Evolutionary conservation across 1,139 yeast genomes (phyloP).

Genomic region (Blastobotrys raffinosifermentans): DNA sequence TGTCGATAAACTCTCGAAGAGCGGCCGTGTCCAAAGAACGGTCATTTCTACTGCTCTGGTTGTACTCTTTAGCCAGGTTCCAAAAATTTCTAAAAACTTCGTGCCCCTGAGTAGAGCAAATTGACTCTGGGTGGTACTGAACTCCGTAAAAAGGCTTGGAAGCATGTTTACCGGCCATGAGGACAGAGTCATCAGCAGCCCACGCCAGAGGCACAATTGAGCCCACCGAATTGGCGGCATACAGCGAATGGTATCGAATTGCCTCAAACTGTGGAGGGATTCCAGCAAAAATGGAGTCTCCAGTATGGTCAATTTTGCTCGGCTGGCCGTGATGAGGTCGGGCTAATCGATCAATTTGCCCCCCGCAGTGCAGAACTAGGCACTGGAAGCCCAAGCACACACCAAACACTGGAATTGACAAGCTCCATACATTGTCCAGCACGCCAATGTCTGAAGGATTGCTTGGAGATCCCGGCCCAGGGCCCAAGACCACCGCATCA

Average conservation of each 20-base stretch:
- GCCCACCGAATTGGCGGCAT: slow-evolving; percentile 38
- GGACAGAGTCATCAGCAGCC: slow-evolving; percentile 31
- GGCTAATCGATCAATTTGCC: slow-evolving; percentile 45
- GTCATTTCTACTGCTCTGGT: slow-evolving; percentile 20
- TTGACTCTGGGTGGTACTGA: slow-evolving; percentile 95
- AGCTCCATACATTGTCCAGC: slow-evolving; percentile 47
- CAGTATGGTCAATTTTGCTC: slow-evolving; percentile 42
- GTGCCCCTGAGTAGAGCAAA: slow-evolving; percentile 69
- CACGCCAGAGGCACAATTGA: slow-evolving; percentile 21
- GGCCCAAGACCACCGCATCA: slow-evolving; percentile 82
- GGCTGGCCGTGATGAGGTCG: slow-evolving; percentile 84
- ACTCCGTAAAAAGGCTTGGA: slow-evolving; percentile 78
- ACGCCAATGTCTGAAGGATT: slow-evolving; percentile 65
- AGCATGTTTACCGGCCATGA: slow-evolving; percentile 75
- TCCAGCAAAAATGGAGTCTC: slow-evolving; percentile 36
- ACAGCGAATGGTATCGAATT: slow-evolving; percentile 86
- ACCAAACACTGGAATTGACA: slow-evolving; percentile 69
- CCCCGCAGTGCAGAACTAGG: slow-evolving; percentile 63
- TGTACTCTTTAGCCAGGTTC: slow-evolving; percentile 42
- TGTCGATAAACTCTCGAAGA: slow-evolving; percentile 10
- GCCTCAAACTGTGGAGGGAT: slow-evolving; percentile 47
- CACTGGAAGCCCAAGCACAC: slow-evolving; percentile 92
- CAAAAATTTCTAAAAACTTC: slow-evolving; percentile 59
- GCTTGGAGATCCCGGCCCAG: slow-evolving; percentile 94
- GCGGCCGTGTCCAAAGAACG: slow-evolving; percentile 14